Base-by-base conservation (phyloP, 2,329 filamentous ascomycete genomes). In the Chaetomium sp. region DNA sequence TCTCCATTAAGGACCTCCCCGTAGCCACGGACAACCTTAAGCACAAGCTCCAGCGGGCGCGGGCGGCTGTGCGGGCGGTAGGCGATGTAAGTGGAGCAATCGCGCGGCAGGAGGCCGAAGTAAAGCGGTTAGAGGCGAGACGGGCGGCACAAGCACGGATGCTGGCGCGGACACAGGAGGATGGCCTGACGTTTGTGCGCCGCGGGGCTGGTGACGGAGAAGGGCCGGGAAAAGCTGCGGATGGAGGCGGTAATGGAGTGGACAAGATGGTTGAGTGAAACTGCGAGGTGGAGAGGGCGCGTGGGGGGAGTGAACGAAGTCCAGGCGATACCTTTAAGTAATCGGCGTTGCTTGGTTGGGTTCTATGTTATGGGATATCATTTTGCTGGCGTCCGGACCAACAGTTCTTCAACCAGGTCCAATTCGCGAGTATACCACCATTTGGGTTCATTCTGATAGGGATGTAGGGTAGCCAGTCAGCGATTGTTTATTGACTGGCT, bases 41-140 rank as follows among this genome's bases (percentile, higher is more conserved):
- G 71, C 85, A 91, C 71, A 89, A 89, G 71, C 81, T 97, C 56
- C 87, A 91, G 69, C 86, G 86, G 62, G 91, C 91, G 49, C 79
- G 88, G 49, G 78, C 76, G 37, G 81, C 85, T 63, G 76, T 91
- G 52, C 77, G 79, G 66, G 74, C 76, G 34, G 70, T 94, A 62
- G 87, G 86, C 8, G 88, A 91, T 71, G 82, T 92, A 68, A 75
- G 81, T 14, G 78, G 88, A 52, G 79, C 76, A 5, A 73, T 86
- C 11, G 77, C 77, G 55, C 86, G 90, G 68, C 89, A 92, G 72
- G 77, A 86, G 63, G 78, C 76, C 11, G 88, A 92, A 75, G 87
- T 91, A 19, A 69, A 65, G 40, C 78, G 82, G 62, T 74, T 91
- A 46, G 83, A 90, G 71, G 77, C 75, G 47, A 77, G 79, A 65